Evolutionary conservation across 371 early-diverging fungal genomes (phyloP), one percentile per base, ranked within the genome.

Genomic region (Circinella minor): DNA sequence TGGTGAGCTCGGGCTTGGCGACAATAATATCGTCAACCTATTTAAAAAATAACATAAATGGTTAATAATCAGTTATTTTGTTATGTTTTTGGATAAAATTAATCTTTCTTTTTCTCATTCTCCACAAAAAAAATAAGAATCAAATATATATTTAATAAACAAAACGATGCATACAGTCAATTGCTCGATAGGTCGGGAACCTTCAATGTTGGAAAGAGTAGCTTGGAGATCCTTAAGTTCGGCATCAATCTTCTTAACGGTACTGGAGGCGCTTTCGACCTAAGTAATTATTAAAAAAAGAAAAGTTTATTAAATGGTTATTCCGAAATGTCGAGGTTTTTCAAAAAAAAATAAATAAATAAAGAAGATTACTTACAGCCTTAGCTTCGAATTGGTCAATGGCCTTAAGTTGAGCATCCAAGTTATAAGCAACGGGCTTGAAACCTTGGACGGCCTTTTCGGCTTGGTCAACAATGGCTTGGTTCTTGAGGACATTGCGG

Each of bases 21-120:
- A 91, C 87, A 84, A 92, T 87, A 70, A 98, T 92, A 82, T 98
- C 98, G 67, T 96, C 97, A 65, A 95, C 90, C 96, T 95, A 80
- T 11, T 6, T 43, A 63, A 51, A 51, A 9, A 15, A 47, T 47
- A 15, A 47, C 47, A 27, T 27, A n/a, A n/a, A n/a, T n/a, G n/a
- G n/a, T n/a, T n/a, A n/a, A n/a, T n/a, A 27, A 27, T 27, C 27
- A 27, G 27, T 27, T 27, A 27, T 27, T 27, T 27, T 27, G 27
- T 27, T 43, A 43, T 43, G n/a, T n/a, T n/a, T n/a, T n/a, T n/a
- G n/a, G n/a, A 43, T 2, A 11, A 9, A 43, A 9, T 9, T 43
- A 0, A 43, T 43, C 11, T 9, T 6, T 43, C 11, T 43, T 3
- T 43, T 43, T 43, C 39, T 6, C 39, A 4, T 9, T 39, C 43